Conservation (phyloP, 2,329 filamentous ascomycete species). For the Geosmithia morbida region DNA sequence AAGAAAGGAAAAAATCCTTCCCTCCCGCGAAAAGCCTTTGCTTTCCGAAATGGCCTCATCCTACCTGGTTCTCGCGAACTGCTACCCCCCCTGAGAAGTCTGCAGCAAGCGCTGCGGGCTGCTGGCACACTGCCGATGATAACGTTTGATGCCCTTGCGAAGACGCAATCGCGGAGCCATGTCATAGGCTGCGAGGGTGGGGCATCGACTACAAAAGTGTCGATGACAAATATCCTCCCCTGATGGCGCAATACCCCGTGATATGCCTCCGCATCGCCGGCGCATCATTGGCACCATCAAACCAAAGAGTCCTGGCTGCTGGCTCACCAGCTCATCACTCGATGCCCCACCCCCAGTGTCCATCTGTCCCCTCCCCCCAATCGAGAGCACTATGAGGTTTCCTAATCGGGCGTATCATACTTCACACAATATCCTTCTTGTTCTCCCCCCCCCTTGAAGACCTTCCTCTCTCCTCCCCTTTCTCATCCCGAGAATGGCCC, state of each 20-base stretch:
- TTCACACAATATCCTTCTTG: background rate
- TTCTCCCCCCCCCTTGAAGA: background rate
- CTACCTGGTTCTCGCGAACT: background rate
- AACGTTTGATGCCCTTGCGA: background rate
- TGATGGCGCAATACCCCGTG: constrained; percentile 51
- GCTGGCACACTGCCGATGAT: background rate
- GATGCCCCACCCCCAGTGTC: background rate
- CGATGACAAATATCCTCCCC: constrained; percentile 26
- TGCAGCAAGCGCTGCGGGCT: background rate
- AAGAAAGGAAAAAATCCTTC: background rate
- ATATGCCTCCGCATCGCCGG: constrained; percentile 15
- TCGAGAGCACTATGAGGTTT: background rate
- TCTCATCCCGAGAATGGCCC: background rate
- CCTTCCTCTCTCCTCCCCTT: background rate
- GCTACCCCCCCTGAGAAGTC: background rate
- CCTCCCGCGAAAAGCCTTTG: background rate
- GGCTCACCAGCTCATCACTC: constrained; percentile 1
- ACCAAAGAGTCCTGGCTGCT: background rate
- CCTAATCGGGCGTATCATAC: background rate
- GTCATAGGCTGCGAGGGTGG: background rate
- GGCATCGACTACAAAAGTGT: constrained; percentile 5
- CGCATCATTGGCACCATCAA: background rate
- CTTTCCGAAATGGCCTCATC: background rate
- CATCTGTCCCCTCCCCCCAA: background rate
- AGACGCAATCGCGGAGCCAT: background rate